Evolutionary conservation across 148 eudicot species (phyloP).

Genomic region (Cornus suecica): DNA sequence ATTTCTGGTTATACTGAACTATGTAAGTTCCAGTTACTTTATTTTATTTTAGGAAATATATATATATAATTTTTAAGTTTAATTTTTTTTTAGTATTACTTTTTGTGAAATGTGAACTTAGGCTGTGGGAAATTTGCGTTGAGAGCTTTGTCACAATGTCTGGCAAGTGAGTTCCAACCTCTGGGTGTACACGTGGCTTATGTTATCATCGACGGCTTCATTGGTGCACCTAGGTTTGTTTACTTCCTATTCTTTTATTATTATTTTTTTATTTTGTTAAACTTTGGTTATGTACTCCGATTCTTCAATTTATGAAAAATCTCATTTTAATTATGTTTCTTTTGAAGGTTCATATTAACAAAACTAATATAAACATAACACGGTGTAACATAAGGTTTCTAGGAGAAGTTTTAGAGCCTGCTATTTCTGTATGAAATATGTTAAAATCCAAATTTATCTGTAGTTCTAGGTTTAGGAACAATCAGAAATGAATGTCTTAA

Average conservation of each 20-base stretch:
- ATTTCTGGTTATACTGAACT: slow-evolving; percentile 71
- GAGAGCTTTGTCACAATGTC: slow-evolving; percentile 72
- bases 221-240: slow-evolving; percentile 57
- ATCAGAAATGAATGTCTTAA: neutral
- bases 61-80: neutral
- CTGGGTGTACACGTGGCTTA: slow-evolving; percentile 80
- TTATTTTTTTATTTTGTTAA: neutral
- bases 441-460: neutral
- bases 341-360: too few relatives aligned
- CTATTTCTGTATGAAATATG: neutral
- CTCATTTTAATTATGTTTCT: too few relatives aligned
- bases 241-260: neutral
- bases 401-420: too few relatives aligned
- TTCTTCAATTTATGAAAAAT: too few relatives aligned
- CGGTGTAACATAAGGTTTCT: too few relatives aligned
- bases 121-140: slow-evolving; percentile 89
- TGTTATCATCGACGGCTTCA: slow-evolving; percentile 63
- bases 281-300: too few relatives aligned
- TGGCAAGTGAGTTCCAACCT: slow-evolving; percentile 77
- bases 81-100: too few relatives aligned
- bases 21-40: too few relatives aligned
- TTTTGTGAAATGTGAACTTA: slow-evolving; percentile 17
- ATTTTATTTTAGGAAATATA: neutral
- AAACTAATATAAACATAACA: too few relatives aligned
- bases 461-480: neutral